These are phyloP conservation scores for Mrakia hoshinonis DNA, from an alignment of 768 basidiomycete genomes.

Conservation along the genomic window DNA sequence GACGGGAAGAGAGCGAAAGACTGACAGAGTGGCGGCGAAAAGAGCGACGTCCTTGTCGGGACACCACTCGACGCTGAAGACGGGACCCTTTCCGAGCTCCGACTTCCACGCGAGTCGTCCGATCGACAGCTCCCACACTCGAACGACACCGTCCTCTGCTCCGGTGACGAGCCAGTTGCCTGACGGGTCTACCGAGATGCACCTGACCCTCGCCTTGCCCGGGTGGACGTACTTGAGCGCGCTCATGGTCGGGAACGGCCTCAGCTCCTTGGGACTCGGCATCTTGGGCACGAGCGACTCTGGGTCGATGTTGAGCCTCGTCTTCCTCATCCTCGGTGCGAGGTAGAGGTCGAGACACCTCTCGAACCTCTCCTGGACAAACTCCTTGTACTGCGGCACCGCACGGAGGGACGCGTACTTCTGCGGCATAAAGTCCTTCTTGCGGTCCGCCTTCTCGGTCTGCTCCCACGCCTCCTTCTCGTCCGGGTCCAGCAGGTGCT, in stretches of 20 bases:
- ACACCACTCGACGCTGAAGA: slow-evolving; percentile 87
- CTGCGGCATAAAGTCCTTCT: slow-evolving; percentile 76
- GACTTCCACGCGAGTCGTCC: slow-evolving; percentile 82
- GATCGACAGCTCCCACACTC: slow-evolving; percentile 83
- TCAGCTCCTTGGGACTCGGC: slow-evolving; percentile 79
- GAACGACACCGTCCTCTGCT: slow-evolving; percentile 75
- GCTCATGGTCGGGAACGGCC: slow-evolving; percentile 85
- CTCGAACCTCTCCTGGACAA: slow-evolving; percentile 87
- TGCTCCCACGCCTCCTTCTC: slow-evolving; percentile 77
- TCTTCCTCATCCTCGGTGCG: slow-evolving; percentile 68
- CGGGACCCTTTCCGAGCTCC: slow-evolving; percentile 61
- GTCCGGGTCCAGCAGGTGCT: slow-evolving; percentile 78
- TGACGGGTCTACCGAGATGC: slow-evolving; percentile 71
- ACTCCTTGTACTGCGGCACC: slow-evolving; percentile 82
- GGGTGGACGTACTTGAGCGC: slow-evolving; percentile 64
- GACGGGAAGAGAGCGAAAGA: slow-evolving; percentile 34
- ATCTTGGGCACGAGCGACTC: slow-evolving; percentile 85
- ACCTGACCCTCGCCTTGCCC: slow-evolving; percentile 56
- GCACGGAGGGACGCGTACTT: slow-evolving; percentile 76
- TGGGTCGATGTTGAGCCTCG: slow-evolving; percentile 83
- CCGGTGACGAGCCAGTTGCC: slow-evolving; percentile 88
- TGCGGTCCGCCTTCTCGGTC: slow-evolving; percentile 77
- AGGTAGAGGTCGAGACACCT: slow-evolving; percentile 94
- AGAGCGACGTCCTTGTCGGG: slow-evolving; percentile 72
- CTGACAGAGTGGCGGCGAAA: slow-evolving; percentile 72